Evolutionary conservation across 305 asterid genomes (phyloP), one percentile per base, ranked within the genome.

Genomic region (Fraxinus nigra): DNA sequence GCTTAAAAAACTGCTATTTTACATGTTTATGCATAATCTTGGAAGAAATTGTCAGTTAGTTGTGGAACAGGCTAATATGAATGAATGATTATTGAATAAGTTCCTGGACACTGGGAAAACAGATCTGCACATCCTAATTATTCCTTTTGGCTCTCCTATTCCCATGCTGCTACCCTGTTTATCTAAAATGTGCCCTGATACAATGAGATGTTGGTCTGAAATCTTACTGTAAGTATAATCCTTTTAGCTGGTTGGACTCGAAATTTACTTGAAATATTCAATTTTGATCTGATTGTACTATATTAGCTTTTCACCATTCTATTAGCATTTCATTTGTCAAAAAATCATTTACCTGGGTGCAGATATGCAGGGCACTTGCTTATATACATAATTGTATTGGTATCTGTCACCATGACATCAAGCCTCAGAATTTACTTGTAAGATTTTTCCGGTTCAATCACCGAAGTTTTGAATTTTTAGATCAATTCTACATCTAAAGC

Each of bases 301-400:
- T 38, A 37, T 83, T 75, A 20, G 48, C 13, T 78, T 79, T n/a
- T 77, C 70, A 34, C 43, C 20, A 28, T 79, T 20, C 43, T 84
- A 26, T 34, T 81, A 33, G 70, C 40, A 74, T 78, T 61, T 48
- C 73, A 73, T 59, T 65, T 24, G 16, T 83, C 78, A 33, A 35
- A 79, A 56, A 56, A 2, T 56, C 80, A 82, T 76, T 83, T 40
- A 77, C 75, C 10, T 89, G 76, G 82, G 32, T 90, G 91, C 94
- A 96, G 99, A 93, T 96, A 83, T 96, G 97, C 89, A 90, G 99
- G 85, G 99, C 98, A 48, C 92, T 96, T 88, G 98, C 99, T 67
- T 96, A 96, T 84, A 91, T 93, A 72, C 99, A 96, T 84, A 94
- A 94, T 86, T 93, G 95, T 85, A 90, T 96, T 72, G 99, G 98